These are phyloP conservation scores for Hyphochytrium catenoides DNA, from an alignment of 352 stramenopile species.

Conservation along the genomic window DNA sequence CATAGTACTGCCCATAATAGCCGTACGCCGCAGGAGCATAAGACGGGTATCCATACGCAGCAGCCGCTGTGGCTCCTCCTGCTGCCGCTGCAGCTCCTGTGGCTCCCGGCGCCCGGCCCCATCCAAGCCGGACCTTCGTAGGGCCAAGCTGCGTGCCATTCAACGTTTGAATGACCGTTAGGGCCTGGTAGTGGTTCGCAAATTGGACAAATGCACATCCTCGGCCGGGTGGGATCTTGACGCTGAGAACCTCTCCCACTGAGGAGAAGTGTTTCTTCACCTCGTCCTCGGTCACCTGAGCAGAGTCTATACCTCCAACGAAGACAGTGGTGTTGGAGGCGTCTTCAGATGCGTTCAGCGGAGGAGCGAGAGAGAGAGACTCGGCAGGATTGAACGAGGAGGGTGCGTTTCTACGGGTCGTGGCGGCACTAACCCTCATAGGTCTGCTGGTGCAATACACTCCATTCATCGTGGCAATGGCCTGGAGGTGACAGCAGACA, in stretches of 20 bases:
- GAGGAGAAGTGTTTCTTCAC: slow-evolving; percentile 41
- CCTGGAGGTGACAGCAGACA: slow-evolving; percentile 14
- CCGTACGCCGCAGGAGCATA: neutral
- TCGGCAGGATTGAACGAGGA: slow-evolving; percentile 7
- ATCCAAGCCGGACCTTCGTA: slow-evolving; percentile 60
- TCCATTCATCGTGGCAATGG: slow-evolving; percentile 67
- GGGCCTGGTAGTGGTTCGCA: slow-evolving; percentile 38
- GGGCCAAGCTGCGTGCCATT: slow-evolving; percentile 47
- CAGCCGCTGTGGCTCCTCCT: slow-evolving; percentile 7
- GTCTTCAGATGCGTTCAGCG: slow-evolving; percentile 19
- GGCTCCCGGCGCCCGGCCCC: slow-evolving; percentile 45
- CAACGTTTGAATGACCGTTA: slow-evolving; percentile 63
- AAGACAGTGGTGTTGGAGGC: slow-evolving; percentile 70
- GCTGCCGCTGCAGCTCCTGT: slow-evolving; percentile 12
- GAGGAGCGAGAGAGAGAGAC: neutral
- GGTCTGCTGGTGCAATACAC: slow-evolving; percentile 55
- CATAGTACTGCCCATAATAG: slow-evolving; percentile 18
- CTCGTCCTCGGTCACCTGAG: slow-evolving; percentile 43
- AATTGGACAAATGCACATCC: slow-evolving; percentile 76
- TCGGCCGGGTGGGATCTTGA: slow-evolving; percentile 57
- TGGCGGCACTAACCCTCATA: slow-evolving; percentile 68
- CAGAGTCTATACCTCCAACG: slow-evolving; percentile 57
- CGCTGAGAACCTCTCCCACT: slow-evolving; percentile 46
- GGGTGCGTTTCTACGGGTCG: slow-evolving; percentile 32
- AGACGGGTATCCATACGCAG: slow-evolving; percentile 3